phyloP scores from a whole-genome alignment of 805 yeast genomes.

The Metschnikowia shivogae region DNA sequence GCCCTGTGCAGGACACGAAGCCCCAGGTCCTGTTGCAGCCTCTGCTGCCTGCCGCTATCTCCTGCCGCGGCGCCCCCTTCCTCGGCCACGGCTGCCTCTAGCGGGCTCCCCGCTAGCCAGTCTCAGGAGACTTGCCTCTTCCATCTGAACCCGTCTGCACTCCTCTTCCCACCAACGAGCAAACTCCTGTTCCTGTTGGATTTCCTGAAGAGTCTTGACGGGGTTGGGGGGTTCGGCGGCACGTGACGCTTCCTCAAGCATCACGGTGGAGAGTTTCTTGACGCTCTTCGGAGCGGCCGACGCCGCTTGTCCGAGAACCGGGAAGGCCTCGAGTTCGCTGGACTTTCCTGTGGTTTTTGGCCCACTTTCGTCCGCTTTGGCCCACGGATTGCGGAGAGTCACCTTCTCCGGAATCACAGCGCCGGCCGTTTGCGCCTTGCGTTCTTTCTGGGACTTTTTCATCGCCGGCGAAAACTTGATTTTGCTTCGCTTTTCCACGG shows the following conservation, averaged over 20 bases:
- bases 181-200: slow-evolving; percentile 79
- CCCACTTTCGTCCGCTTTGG: background rate
- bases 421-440: slow-evolving; percentile 19
- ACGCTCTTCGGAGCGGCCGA: background rate
- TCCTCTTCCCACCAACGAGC: slow-evolving; percentile 88
- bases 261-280: slow-evolving; percentile 37
- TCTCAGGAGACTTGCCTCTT: slow-evolving; percentile 12
- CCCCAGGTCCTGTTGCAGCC: too few relatives aligned
- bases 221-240: slow-evolving; percentile 28
- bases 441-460: slow-evolving; percentile 57
- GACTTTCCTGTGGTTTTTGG: background rate
- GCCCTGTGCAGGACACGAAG: too few relatives aligned
- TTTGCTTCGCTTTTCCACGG: slow-evolving; percentile 20
- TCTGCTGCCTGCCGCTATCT: too few relatives aligned
- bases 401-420: background rate
- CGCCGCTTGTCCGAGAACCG: slow-evolving; percentile 19
- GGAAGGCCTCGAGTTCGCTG: slow-evolving; percentile 12
- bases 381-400: slow-evolving; percentile 12
- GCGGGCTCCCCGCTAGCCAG: slow-evolving; percentile 1
- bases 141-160: slow-evolving; percentile 56
- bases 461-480: slow-evolving; percentile 33
- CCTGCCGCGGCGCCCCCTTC: slow-evolving; percentile 6
- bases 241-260: slow-evolving; percentile 40
- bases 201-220: slow-evolving; percentile 54
- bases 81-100: slow-evolving; percentile 7